A percentile compares a stretch with the other conserved stretches of the same genome.
These are phyloP conservation scores for Parathielavia appendiculata DNA, from an alignment of 495 filamentous ascomycete genomes.

Conservation along the genomic window DNA sequence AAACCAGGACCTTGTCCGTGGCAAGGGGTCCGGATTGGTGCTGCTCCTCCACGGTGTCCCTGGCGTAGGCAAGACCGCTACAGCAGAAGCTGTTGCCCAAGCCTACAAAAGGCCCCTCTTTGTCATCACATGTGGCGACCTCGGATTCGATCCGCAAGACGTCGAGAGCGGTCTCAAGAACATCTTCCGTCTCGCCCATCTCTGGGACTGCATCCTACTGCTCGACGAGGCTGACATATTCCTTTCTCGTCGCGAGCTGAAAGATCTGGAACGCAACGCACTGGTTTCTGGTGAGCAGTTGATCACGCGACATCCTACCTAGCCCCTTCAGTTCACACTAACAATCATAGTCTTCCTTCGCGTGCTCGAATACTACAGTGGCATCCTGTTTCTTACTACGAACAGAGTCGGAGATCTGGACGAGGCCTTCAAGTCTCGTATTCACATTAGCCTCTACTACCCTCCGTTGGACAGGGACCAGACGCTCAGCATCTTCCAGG, in stretches of 20 bases:
- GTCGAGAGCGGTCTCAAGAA: slow-evolving; percentile 22
- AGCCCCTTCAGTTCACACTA: background rate
- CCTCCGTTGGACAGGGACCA: slow-evolving; percentile 26
- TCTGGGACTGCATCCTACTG: slow-evolving; percentile 23
- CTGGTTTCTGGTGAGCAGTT: slow-evolving; percentile 50
- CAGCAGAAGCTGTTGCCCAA: slow-evolving; percentile 51
- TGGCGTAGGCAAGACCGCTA: slow-evolving; percentile 58
- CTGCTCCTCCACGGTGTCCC: slow-evolving; percentile 50
- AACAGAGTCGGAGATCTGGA: slow-evolving; percentile 39
- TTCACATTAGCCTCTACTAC: slow-evolving; percentile 39
- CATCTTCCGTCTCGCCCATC: slow-evolving; percentile 49
- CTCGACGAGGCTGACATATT: slow-evolving; percentile 42
- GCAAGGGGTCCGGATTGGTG: slow-evolving; percentile 54
- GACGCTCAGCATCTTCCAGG: slow-evolving; percentile 25
- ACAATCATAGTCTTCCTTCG: slow-evolving; percentile 44
- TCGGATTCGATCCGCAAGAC: slow-evolving; percentile 42
- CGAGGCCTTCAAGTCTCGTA: slow-evolving; percentile 36
- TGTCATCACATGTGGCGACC: slow-evolving; percentile 51
- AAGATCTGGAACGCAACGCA: slow-evolving; percentile 69
- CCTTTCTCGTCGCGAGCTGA: slow-evolving; percentile 57
- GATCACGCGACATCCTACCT: too few species aligned
- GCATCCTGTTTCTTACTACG: slow-evolving; percentile 37
- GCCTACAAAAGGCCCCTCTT: slow-evolving; percentile 48
- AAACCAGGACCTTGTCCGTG: slow-evolving; percentile 58
- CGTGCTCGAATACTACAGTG: slow-evolving; percentile 37